Evolutionary conservation across 345 rosid species (phyloP).

Genomic region (Lepidium didymum): DNA sequence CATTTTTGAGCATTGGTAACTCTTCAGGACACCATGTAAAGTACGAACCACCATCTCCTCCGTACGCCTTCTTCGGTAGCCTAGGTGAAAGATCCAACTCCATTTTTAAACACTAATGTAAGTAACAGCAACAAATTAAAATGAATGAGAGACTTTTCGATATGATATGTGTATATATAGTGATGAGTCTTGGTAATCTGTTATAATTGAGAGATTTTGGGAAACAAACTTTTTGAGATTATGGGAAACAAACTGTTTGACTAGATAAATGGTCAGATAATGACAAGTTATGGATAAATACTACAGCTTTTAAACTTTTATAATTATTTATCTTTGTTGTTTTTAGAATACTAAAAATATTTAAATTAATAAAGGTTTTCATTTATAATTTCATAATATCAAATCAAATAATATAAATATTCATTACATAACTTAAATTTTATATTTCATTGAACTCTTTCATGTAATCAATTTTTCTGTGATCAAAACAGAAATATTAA

Average conservation of each 20-base stretch:
- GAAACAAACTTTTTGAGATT: neutral
- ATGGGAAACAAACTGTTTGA: neutral
- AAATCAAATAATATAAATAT: neutral
- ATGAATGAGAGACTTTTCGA: neutral
- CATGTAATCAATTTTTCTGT: too few relatives aligned
- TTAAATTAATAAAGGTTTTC: neutral
- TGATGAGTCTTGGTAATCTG: neutral
- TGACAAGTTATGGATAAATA: too few relatives aligned
- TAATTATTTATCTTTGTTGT: too few relatives aligned
- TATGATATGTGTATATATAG: neutral
- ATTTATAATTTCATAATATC: neutral
- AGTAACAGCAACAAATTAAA: neutral
- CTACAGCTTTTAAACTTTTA: too few relatives aligned
- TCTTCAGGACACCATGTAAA: constrained; percentile 71
- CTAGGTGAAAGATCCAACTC: constrained; percentile 78
- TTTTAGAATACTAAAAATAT: too few relatives aligned
- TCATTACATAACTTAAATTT: neutral
- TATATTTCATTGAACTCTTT: too few relatives aligned
- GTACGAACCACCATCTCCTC: constrained; percentile 77
- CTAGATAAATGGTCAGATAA: neutral
- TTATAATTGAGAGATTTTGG: neutral
- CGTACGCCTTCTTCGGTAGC: constrained; percentile 56
- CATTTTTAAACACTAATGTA: constrained; percentile 26
- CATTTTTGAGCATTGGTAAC: constrained; percentile 63
- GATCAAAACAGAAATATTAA: too few relatives aligned